Evolutionary conservation across 2,329 filamentous ascomycete genomes (phyloP).

Genomic region (Leptographium galeiforme): DNA sequence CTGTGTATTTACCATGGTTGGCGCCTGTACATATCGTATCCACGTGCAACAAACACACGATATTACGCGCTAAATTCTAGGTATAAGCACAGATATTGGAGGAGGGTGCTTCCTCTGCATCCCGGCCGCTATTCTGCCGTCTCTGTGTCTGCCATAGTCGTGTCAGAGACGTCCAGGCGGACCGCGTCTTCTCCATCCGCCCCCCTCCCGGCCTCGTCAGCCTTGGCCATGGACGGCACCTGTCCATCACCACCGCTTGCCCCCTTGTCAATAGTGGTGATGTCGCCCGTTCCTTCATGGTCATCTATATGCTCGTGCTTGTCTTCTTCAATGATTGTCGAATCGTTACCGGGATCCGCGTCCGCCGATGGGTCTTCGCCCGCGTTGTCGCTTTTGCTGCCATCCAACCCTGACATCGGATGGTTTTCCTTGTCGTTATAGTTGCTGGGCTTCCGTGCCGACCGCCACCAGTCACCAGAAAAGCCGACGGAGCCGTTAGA

Average conservation of each 20-base stretch:
- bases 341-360: slow-evolving; percentile 1
- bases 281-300: neutral
- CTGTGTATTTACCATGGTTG: no score
- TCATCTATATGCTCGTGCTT: neutral
- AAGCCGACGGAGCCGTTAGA: slow-evolving; percentile 13
- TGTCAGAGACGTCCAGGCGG: slow-evolving; percentile 1
- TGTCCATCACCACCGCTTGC: neutral
- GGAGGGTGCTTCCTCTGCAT: slow-evolving; percentile 1
- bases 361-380: neutral
- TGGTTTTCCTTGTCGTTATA: slow-evolving; percentile 34
- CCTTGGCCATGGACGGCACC: neutral
- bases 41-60: neutral
- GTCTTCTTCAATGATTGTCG: slow-evolving; percentile 1
- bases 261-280: neutral
- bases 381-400: no score
- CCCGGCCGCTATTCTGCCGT: neutral
- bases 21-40: neutral
- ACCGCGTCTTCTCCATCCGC: neutral
- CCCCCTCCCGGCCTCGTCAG: no score
- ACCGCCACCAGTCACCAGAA: slow-evolving; percentile 3
- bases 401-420: slow-evolving; percentile 5
- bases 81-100: neutral
- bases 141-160: slow-evolving; percentile 8
- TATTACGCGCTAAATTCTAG: neutral
- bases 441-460: slow-evolving; percentile 13